Percentiles rank a stretch among this genome's conserved stretches.
phyloP scores from a whole-genome alignment of 2,329 filamentous ascomycete species.

The Alternaria dauci region DNA sequence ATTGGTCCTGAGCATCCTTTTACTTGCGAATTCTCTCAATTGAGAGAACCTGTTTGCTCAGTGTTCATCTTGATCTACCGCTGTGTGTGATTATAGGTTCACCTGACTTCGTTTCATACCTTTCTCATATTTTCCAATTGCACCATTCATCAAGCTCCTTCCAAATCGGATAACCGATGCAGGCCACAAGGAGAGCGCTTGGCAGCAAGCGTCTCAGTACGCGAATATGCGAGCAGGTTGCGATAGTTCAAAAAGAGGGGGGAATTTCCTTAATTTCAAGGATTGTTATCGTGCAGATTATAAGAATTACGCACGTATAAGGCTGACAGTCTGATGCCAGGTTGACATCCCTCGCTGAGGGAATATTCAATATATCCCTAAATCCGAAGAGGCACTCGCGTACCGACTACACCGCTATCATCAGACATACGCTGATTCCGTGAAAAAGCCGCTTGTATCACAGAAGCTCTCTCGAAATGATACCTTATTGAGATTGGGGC shows the following conservation, averaged over 20 bases:
- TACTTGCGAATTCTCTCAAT: no score
- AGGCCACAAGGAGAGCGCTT: neutral
- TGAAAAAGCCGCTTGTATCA: neutral
- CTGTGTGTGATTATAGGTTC: neutral
- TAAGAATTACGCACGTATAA: neutral
- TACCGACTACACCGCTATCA: neutral
- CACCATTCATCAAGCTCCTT: neutral
- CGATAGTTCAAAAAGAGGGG: neutral
- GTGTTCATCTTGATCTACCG: neutral
- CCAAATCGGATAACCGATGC: neutral
- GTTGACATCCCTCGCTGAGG: neutral
- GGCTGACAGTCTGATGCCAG: neutral
- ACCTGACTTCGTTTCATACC: neutral
- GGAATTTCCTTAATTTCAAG: neutral
- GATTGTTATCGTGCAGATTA: neutral
- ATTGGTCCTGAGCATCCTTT: no score
- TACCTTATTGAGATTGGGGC: no score
- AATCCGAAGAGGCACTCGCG: neutral
- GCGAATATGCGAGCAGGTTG: neutral
- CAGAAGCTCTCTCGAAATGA: no score
- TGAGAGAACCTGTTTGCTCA: no score
- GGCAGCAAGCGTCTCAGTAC: neutral
- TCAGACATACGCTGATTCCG: neutral
- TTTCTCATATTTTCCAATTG: neutral
- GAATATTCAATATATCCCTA: slow-evolving; percentile 26